Conservation (phyloP, 1,284 basidiomycete species). For the Leccinum subrobustum region DNA sequence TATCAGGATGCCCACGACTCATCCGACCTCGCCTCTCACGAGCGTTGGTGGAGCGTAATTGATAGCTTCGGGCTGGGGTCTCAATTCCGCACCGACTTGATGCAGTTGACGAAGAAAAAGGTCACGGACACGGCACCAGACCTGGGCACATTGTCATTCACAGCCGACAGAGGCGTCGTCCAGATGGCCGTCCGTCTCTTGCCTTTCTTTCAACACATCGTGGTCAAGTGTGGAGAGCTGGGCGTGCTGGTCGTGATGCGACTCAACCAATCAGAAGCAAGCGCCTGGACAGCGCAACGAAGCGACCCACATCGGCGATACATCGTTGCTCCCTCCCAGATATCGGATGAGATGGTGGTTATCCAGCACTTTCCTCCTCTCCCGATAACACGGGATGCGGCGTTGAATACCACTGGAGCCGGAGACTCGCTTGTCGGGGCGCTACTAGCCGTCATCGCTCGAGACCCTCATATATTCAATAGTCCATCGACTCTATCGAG, state of each 20-base stretch:
- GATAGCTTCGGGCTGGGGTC: slow-evolving; percentile 62
- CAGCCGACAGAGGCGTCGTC: slow-evolving; percentile 64
- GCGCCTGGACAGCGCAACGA: slow-evolving; percentile 45
- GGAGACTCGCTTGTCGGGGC: slow-evolving; percentile 88
- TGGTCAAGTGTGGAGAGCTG: slow-evolving; percentile 79
- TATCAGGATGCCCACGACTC: slow-evolving; percentile 53
- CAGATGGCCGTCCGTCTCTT: slow-evolving; percentile 80
- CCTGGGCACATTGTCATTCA: slow-evolving; percentile 57
- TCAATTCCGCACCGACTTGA: slow-evolving; percentile 63
- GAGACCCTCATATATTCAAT: slow-evolving; percentile 45
- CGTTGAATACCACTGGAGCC: slow-evolving; percentile 84
- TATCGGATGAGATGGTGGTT: slow-evolving; percentile 49
- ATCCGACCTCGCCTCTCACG: slow-evolving; percentile 49
- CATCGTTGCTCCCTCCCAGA: slow-evolving; percentile 50
- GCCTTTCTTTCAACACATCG: slow-evolving; percentile 76
- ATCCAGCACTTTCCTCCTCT: slow-evolving; percentile 72
- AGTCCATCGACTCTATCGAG: slow-evolving; percentile 42
- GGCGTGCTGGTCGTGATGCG: slow-evolving; percentile 68
- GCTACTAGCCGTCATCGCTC: slow-evolving; percentile 56
- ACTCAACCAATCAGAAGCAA: slow-evolving; percentile 42
- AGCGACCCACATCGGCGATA: slow-evolving; percentile 48
- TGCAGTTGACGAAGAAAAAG: slow-evolving; percentile 50
- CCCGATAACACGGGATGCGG: slow-evolving; percentile 38
- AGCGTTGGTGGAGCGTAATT: slow-evolving; percentile 63
- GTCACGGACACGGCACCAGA: slow-evolving; percentile 40